A percentile compares a stretch with the other conserved stretches of the same genome.
Evolutionary conservation across 306 rosid species (phyloP).

Genomic region (Cicer cuneatum): DNA sequence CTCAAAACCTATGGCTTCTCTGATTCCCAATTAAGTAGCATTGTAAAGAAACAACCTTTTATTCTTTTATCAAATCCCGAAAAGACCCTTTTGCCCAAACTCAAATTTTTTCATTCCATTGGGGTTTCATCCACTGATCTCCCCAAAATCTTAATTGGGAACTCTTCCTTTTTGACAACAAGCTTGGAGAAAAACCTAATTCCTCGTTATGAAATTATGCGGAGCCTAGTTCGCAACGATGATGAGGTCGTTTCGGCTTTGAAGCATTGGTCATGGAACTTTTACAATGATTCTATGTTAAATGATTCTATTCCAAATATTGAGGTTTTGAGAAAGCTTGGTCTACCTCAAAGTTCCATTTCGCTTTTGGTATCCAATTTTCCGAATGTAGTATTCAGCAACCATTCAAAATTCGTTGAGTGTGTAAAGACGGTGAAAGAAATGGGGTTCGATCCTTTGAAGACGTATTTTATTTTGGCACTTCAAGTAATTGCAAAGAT

Average conservation of each 20-base stretch:
- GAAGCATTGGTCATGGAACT: background rate
- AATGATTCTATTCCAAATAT: background rate
- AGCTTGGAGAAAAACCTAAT: background rate
- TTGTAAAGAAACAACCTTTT: background rate
- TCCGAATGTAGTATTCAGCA: background rate
- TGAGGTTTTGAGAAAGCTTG: background rate
- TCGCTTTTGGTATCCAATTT: background rate
- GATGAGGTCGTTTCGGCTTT: background rate
- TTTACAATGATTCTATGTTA: background rate
- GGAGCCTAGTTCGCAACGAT: background rate
- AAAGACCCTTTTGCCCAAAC: slow-evolving; percentile 2
- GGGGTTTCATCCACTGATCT: slow-evolving; percentile 1
- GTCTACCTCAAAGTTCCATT: background rate
- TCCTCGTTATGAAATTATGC: background rate
- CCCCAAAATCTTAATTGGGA: background rate
- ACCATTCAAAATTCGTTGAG: background rate
- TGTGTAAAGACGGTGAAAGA: background rate
- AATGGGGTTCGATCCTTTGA: background rate
- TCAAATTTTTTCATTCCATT: background rate
- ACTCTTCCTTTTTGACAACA: background rate
- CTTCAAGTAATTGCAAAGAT: background rate
- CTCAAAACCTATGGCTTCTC: slow-evolving; percentile 19
- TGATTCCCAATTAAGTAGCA: background rate
- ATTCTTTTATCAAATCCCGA: background rate
- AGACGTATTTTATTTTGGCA: background rate